A percentile compares a stretch with the other conserved stretches of the same genome.
Evolutionary conservation across 257 asterid genomes (phyloP).

Genomic region (Voacanga thouarsii): DNA sequence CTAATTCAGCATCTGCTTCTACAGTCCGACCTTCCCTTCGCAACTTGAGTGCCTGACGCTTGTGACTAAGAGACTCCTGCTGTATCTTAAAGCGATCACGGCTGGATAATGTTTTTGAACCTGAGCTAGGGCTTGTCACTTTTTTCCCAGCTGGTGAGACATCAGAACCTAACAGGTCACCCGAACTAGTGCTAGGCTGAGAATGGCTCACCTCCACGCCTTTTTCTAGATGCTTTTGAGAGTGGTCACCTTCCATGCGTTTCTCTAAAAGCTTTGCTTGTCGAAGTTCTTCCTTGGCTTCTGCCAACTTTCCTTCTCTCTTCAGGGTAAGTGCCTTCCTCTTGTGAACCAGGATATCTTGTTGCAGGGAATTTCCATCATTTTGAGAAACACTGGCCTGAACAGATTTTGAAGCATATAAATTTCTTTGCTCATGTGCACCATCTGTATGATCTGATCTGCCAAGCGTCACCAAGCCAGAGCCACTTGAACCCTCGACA

Average conservation of each 20-base stretch:
- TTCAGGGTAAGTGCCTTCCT: slow-evolving; percentile 76
- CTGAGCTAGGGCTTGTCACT: slow-evolving; percentile 54
- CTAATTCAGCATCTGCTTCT: slow-evolving; percentile 79
- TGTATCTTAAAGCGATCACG: slow-evolving; percentile 79
- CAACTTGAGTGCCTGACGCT: slow-evolving; percentile 77
- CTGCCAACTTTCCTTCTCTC: slow-evolving; percentile 80
- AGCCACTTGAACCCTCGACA: not conserved
- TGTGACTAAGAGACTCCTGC: slow-evolving; percentile 78
- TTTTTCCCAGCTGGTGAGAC: slow-evolving; percentile 40
- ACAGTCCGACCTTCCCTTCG: slow-evolving; percentile 79
- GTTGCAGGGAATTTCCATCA: slow-evolving; percentile 36
- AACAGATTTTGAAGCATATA: slow-evolving; percentile 20
- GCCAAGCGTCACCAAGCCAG: not conserved
- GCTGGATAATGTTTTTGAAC: slow-evolving; percentile 57
- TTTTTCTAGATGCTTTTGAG: slow-evolving; percentile 62
- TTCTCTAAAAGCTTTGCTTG: slow-evolving; percentile 85
- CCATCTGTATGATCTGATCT: slow-evolving; percentile 20
- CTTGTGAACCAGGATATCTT: slow-evolving; percentile 72
- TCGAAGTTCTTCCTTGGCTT: slow-evolving; percentile 94
- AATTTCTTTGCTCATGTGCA: slow-evolving; percentile 33
- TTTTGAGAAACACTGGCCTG: slow-evolving; percentile 33
- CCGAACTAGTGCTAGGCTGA: slow-evolving; percentile 30
- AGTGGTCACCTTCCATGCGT: slow-evolving; percentile 36
- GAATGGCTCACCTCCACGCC: slow-evolving; percentile 26
- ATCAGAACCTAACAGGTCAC: slow-evolving; percentile 32